phyloP scores from a whole-genome alignment of 2,329 filamentous ascomycete species.

The Ampelomyces quisqualis region DNA sequence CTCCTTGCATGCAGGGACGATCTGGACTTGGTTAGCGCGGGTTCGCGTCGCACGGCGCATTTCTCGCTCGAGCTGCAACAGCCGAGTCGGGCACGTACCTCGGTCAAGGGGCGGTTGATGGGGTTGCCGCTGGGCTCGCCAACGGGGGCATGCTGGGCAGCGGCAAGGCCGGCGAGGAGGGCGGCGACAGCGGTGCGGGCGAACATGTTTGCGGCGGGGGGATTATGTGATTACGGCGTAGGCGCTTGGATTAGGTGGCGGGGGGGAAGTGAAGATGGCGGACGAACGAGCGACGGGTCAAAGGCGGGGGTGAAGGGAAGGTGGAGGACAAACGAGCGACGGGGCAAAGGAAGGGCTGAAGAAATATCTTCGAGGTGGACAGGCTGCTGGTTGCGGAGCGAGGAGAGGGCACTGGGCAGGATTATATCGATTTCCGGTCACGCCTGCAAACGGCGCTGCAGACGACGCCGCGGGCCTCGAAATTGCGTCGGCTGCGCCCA shows the following conservation, averaged over 20 bases:
- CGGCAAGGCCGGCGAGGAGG: constrained; percentile 56
- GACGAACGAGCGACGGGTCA: constrained; percentile 3
- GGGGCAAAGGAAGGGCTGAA: constrained; percentile 29
- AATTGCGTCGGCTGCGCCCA: constrained; percentile 4
- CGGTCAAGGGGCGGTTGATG: constrained; percentile 53
- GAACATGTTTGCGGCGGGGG: constrained; percentile 35
- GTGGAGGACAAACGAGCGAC: constrained; percentile 4
- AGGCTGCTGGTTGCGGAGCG: constrained; percentile 10
- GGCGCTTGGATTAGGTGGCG: constrained; percentile 20
- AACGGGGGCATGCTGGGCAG: constrained; percentile 33
- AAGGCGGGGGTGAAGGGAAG: constrained; percentile 34
- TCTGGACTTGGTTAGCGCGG: constrained; percentile 20
- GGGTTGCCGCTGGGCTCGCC: constrained; percentile 54
- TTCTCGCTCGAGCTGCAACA: constrained; percentile 2
- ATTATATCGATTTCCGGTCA: constrained; percentile 29
- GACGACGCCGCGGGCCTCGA: constrained; percentile 8
- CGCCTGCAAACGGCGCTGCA: constrained; percentile 7
- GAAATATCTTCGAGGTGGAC: constrained; percentile 26
- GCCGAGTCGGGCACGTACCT: constrained; percentile 35
- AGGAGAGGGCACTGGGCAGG: constrained; percentile 11
- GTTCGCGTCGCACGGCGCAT: constrained; percentile 3
- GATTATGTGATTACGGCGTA: constrained; percentile 35
- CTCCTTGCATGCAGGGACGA: constrained; percentile 57
- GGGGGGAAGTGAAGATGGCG: constrained; percentile 10
- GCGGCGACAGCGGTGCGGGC: constrained; percentile 46